Conservation (phyloP, 768 basidiomycete species). For the Amanita pseudoporphyria region DNA sequence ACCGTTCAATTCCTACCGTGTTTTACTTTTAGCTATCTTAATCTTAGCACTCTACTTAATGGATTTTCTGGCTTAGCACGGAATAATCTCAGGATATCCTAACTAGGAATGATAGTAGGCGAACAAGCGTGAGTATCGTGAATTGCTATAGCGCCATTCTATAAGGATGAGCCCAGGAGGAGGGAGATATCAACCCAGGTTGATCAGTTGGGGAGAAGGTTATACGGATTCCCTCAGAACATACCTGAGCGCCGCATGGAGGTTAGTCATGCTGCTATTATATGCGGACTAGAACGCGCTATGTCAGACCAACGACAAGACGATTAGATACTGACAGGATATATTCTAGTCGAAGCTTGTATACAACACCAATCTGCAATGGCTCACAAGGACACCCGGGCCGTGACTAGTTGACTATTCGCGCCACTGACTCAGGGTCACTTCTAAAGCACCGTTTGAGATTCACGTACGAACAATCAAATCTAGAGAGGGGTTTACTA, state of each 20-base stretch:
- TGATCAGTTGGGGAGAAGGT: conserved; percentile 40
- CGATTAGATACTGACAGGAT: conserved; percentile 36
- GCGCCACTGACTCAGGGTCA: conserved; percentile 46
- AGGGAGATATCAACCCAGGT: conserved; percentile 33
- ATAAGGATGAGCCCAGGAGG: too few species aligned
- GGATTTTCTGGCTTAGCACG: too few species aligned
- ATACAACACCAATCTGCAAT: conserved; percentile 38
- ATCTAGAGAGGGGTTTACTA: conserved; percentile 42
- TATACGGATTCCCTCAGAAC: conserved; percentile 9
- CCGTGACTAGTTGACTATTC: too few species aligned
- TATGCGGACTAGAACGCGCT: background rate
- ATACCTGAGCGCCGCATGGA: conserved; percentile 36
- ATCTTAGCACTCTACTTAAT: too few species aligned
- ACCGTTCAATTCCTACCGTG: too few species aligned
- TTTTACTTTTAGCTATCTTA: too few species aligned
- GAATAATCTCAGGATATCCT: too few species aligned
- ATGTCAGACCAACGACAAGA: too few species aligned
- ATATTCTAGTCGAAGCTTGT: conserved; percentile 48
- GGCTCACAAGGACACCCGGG: conserved; percentile 45
- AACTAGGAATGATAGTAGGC: too few species aligned
- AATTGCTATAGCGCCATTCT: too few species aligned
- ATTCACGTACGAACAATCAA: conserved; percentile 40
- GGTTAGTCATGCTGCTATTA: conserved; percentile 22
- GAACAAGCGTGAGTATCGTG: too few species aligned
- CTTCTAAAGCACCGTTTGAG: conserved; percentile 30